phyloP scores from a whole-genome alignment of 805 yeast genomes.

The Ogataea populi-albae region DNA sequence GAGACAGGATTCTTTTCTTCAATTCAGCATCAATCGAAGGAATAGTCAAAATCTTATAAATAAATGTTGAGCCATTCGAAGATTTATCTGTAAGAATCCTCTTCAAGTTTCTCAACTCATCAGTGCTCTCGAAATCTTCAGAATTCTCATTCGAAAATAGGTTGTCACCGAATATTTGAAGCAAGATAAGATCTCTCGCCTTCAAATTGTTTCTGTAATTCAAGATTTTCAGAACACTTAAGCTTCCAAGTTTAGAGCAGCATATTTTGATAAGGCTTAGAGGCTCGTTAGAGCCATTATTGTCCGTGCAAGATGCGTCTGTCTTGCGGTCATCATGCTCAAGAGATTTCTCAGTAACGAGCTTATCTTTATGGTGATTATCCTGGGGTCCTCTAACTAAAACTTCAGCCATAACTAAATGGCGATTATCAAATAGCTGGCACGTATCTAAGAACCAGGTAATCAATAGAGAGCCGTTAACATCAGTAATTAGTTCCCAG shows the following conservation, averaged over 20 bases:
- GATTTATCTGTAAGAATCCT: conserved; percentile 59
- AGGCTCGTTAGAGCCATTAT: no score
- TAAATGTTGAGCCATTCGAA: conserved; percentile 69
- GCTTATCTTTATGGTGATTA: conserved; percentile 10
- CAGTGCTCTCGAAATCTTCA: conserved; percentile 22
- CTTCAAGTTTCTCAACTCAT: conserved; percentile 28
- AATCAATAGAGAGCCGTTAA: conserved; percentile 83
- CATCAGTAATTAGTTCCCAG: conserved; percentile 73
- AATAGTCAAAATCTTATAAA: conserved; percentile 74
- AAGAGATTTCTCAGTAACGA: conserved; percentile 1
- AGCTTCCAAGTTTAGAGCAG: conserved; percentile 65
- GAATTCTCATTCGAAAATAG: conserved; percentile 21
- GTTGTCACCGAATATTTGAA: conserved; percentile 58
- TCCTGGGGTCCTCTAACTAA: conserved; percentile 22
- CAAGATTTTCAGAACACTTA: conserved; percentile 76
- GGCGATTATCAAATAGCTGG: conserved; percentile 55
- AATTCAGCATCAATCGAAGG: conserved; percentile 59
- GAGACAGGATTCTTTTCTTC: conserved; percentile 55
- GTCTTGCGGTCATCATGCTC: conserved; percentile 4
- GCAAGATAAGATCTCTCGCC: conserved; percentile 62
- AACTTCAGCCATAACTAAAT: conserved; percentile 46
- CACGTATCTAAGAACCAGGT: conserved; percentile 95
- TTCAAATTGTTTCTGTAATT: conserved; percentile 62
- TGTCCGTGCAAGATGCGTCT: no score
- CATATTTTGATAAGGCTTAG: conserved; percentile 24